phyloP scores from a whole-genome alignment of 805 yeast species.

The Alloascoidea africana region DNA sequence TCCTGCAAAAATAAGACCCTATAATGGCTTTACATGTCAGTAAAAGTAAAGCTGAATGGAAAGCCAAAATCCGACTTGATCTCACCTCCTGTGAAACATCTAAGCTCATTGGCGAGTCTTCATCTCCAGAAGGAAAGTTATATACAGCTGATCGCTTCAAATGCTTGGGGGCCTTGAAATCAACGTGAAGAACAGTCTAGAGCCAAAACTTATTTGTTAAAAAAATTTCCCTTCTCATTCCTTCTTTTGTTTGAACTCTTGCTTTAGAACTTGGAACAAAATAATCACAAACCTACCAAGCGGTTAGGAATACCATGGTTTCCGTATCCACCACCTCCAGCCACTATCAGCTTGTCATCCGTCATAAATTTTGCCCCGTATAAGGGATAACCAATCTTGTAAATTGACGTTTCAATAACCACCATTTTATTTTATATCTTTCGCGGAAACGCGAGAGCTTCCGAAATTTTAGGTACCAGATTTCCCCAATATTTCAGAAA shows the following conservation, averaged over 20 bases:
- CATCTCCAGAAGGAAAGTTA: constrained; percentile 21
- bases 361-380: constrained; percentile 63
- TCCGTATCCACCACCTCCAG: constrained; percentile 97
- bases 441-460: no score
- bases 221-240: constrained; percentile 28
- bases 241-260: constrained; percentile 37
- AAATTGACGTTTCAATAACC: no score
- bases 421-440: no score
- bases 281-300: constrained; percentile 19
- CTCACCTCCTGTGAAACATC: constrained; percentile 28
- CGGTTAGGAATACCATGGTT: constrained; percentile 80
- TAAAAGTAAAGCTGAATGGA: no score
- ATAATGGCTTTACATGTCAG: no score
- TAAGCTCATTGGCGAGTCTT: constrained; percentile 78
- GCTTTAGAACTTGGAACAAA: not conserved
- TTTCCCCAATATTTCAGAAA: no score
- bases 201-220: constrained; percentile 2
- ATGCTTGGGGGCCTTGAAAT: not conserved
- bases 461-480: no score
- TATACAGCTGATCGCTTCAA: not conserved
- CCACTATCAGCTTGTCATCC: constrained; percentile 44
- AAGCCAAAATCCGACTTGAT: no score
- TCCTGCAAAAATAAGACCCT: constrained; percentile 48
- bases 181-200: constrained; percentile 9
- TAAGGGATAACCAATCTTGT: constrained; percentile 34